phyloP scores from a whole-genome alignment of 2,329 filamentous ascomycete genomes.

The Amesomyces nigricolor region DNA sequence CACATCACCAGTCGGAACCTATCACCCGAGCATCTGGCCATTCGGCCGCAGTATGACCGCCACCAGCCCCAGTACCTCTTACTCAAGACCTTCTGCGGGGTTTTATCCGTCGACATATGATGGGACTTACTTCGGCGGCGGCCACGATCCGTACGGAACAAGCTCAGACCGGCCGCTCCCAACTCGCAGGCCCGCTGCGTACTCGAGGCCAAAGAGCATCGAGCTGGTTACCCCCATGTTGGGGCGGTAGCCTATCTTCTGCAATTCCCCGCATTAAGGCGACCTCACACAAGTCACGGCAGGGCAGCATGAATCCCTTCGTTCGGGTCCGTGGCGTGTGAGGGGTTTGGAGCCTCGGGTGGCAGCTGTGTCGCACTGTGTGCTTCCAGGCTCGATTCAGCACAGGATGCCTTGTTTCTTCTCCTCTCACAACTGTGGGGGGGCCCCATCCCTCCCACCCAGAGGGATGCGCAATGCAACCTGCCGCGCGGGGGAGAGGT shows the following conservation, averaged over 20 bases:
- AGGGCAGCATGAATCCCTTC: not conserved
- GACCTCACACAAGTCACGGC: not conserved
- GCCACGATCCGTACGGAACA: slow-evolving; percentile 37
- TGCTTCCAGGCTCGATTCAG: not conserved
- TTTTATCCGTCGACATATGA: slow-evolving; percentile 52
- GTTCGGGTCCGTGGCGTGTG: slow-evolving; percentile 16
- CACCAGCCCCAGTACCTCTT: slow-evolving; percentile 49
- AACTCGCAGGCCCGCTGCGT: slow-evolving; percentile 47
- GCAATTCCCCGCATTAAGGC: not conserved
- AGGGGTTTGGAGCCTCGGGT: slow-evolving; percentile 2
- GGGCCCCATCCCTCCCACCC: not conserved
- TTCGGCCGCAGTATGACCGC: slow-evolving; percentile 44
- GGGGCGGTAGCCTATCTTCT: slow-evolving; percentile 36
- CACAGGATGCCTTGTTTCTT: not conserved
- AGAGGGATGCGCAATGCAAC: slow-evolving; percentile 11
- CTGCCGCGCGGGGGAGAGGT: slow-evolving; percentile 12
- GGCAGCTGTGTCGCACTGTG: slow-evolving; percentile 8
- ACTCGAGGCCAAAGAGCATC: slow-evolving; percentile 56
- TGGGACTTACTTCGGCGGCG: slow-evolving; percentile 36
- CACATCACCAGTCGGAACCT: slow-evolving; percentile 44
- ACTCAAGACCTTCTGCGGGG: slow-evolving; percentile 38
- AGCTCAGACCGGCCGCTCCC: slow-evolving; percentile 52
- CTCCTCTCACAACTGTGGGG: slow-evolving; percentile 9
- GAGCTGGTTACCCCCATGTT: slow-evolving; percentile 56
- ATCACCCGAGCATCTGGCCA: slow-evolving; percentile 45